Base-by-base conservation (phyloP, 2,329 filamentous ascomycete genomes). In the Ophiosphaerella herpotricha region DNA sequence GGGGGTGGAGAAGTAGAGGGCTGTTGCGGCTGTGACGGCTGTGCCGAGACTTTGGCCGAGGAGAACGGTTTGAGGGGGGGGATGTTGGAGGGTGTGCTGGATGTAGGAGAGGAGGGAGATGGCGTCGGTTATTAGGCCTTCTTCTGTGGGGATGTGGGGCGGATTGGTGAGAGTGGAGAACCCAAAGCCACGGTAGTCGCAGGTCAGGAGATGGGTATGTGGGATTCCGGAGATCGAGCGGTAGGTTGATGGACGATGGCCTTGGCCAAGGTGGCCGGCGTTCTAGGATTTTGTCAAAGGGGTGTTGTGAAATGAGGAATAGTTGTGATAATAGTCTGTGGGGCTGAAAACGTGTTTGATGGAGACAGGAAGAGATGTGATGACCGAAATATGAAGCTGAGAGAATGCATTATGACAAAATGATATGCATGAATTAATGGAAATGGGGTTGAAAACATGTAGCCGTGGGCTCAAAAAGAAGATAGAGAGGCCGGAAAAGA, bases 121-220 rank as follows among this genome's bases (percentile, higher is more conserved):
- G 13, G 87, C 90, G 68, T 97, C 93, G 4, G 83, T 84, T 47
- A 96, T 89, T 7, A 97, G 76, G 0, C 93, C 93, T 32, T 82
- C 76, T 75, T 97, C 93, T 0, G 86, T 87, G 0, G 93, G 93
- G 32, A 70, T 54, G 43, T 69, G 55, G 2, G 68, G 68, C 3
- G 57, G 11, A 40, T 71, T 70, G 4, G 74, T 76, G n/a, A 93
- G 91, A 0, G 86, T 90, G 7, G 89, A 94, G 34, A 84, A 81
- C 1, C 91, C 92, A 61, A 90, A 97, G 6, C 92, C 92, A 14
- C 92, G 88, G 74, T 97, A 97, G 77, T 96, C 91, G 63, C 96
- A 85, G 34, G 90, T 84, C n/a, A 97, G 78, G 38, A 96, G 83
- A 67, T 97, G 92, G 46, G 91, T 84, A 48, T 82, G 78, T 0